These are phyloP conservation scores for Boletus speciosus DNA, from an alignment of 768 basidiomycete genomes.

Conservation along the genomic window DNA sequence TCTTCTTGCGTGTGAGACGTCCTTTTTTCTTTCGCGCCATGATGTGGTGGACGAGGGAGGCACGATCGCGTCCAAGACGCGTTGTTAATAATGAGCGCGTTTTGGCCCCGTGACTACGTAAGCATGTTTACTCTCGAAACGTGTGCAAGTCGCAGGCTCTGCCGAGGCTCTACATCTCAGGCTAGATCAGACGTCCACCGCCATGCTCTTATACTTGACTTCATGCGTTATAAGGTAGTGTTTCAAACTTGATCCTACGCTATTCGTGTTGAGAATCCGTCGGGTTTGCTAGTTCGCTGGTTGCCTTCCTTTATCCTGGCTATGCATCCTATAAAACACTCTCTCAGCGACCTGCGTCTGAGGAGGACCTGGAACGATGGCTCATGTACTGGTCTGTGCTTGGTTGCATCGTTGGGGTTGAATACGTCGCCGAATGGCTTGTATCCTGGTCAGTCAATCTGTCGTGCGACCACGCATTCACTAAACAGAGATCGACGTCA, in stretches of 20 bases:
- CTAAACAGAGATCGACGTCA: conserved; percentile 9
- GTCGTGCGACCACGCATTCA: conserved; percentile 6
- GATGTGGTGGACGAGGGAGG: conserved; percentile 1
- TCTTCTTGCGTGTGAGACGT: conserved; percentile 23
- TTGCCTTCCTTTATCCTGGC: conserved; percentile 85
- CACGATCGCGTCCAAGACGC: conserved; percentile 26
- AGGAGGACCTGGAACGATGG: conserved; percentile 87
- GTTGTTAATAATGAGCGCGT: conserved; percentile 31
- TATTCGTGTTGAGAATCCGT: neutral
- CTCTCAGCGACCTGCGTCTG: conserved; percentile 79
- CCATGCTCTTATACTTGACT: conserved; percentile 43
- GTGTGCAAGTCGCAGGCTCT: conserved; percentile 11
- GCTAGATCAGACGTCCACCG: neutral
- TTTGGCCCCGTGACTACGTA: conserved; percentile 17
- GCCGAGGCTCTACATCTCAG: neutral
- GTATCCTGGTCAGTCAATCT: conserved; percentile 67
- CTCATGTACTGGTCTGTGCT: conserved; percentile 97
- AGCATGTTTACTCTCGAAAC: conserved; percentile 16
- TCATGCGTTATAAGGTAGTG: conserved; percentile 40
- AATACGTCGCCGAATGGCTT: conserved; percentile 84
- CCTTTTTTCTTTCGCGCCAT: conserved; percentile 26
- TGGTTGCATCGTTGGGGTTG: conserved; percentile 75
- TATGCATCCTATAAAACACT: conserved; percentile 97
- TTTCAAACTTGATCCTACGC: conserved; percentile 26
- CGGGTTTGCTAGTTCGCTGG: conserved; percentile 48